Conservation (phyloP, 495 filamentous ascomycete genomes). For the Neurospora discreta region DNA sequence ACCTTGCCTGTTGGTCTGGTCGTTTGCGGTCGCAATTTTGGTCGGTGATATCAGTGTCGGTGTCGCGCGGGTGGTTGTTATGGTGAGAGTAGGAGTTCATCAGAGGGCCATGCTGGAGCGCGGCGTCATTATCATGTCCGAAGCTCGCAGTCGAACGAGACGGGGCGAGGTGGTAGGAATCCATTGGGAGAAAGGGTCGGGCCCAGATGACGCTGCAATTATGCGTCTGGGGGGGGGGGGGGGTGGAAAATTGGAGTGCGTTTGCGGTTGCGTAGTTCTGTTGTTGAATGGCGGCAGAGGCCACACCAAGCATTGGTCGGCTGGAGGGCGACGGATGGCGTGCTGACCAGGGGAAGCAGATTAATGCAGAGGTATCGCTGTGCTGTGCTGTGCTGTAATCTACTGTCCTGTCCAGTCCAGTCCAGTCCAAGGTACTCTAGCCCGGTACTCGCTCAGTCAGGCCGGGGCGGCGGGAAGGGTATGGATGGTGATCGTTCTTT, state of each 20-base stretch:
- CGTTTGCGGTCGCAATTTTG: constrained; percentile 31
- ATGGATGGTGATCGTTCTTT: background rate
- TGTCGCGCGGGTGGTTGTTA: background rate
- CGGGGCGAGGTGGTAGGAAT: constrained; percentile 8
- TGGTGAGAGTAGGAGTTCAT: constrained; percentile 3
- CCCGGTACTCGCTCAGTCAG: background rate
- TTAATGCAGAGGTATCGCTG: constrained; percentile 6
- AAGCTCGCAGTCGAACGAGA: constrained; percentile 10
- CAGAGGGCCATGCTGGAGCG: constrained; percentile 14
- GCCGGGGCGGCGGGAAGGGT: background rate
- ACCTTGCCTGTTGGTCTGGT: constrained; percentile 28
- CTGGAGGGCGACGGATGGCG: constrained; percentile 23
- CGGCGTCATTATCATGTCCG: constrained; percentile 18
- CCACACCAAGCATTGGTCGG: constrained; percentile 17
- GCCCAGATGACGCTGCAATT: background rate
- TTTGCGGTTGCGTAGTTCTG: constrained; percentile 17
- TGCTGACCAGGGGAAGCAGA: constrained; percentile 17
- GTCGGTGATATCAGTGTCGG: constrained; percentile 1
- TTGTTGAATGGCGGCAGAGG: constrained; percentile 15
- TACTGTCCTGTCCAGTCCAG: background rate
- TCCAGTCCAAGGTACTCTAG: background rate
- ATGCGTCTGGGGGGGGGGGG: background rate
- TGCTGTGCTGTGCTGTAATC: constrained; percentile 1
- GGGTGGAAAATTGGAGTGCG: background rate
- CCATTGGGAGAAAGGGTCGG: constrained; percentile 12